Base-by-base conservation (phyloP, 2,329 filamentous ascomycete species). In the Microcyclospora pomicola region DNA sequence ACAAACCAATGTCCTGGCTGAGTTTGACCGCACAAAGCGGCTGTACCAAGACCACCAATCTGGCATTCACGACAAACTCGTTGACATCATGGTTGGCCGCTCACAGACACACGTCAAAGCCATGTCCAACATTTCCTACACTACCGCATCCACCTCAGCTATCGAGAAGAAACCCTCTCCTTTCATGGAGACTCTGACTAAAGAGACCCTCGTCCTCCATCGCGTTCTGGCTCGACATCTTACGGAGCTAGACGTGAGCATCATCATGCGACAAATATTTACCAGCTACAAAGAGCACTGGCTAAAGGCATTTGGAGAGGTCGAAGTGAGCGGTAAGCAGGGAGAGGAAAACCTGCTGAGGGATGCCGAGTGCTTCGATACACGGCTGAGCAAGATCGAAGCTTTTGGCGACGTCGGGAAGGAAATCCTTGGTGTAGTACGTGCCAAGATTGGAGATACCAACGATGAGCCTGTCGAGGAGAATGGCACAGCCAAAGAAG, bases 231-330 rank as follows among this genome's bases (percentile, higher is more conserved):
- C 74, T 42, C 87, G 85, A 55, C 80, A 92, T 56, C 65, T 95
- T 15, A 79, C 81, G 0, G 82, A 91, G 45, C 69, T 72, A 38
- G 79, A 80, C 1, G 78, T 93, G 2, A 69, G 72, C 38, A 75
- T 83, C 63, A 93, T 95, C 51, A 93, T 94, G 82, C 65, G 70
- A 14, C 81, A 83, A 1, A 85, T 95, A 1, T 92, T 92, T 59
- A 67, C 71, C 29, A 84, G 75, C 56, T 94, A 94, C 59, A 77
- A 76, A 51, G 78, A 82, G 40, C 82, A 88, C 52, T 78, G 91
- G 57, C 77, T 80, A 13, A 73, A 71, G 46, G 80, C 80, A 9
- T 78, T 91, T 48, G 64, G 69, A 32, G 76, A 75, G 31, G 72
- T 79, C 15, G 64, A 68, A 19, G 67, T 85, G 15, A 75, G 71